Evolutionary conservation across 192 early-diverging fungal species (phyloP).

Genomic region (Coemansia reversa): DNA sequence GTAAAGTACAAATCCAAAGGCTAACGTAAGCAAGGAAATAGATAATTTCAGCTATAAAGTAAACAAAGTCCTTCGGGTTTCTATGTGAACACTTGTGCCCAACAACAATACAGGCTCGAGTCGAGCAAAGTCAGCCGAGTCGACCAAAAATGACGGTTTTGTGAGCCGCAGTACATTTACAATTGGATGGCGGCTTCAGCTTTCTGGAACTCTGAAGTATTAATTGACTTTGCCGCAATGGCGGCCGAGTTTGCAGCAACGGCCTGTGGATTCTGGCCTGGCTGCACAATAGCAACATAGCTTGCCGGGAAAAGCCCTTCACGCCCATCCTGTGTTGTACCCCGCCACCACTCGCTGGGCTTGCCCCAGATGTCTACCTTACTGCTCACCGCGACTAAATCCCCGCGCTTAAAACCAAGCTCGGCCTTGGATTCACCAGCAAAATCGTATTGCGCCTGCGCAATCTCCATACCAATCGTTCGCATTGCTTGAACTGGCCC

Average conservation of each 20-base stretch:
- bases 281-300: constrained; percentile 80
- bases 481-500: constrained; percentile 37
- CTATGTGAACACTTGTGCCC: neutral
- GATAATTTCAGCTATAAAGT: neutral
- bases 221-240: constrained; percentile 29
- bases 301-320: constrained; percentile 90
- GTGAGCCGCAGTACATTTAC: neutral
- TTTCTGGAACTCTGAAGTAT: constrained; percentile 29
- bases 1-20: neutral
- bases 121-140: neutral
- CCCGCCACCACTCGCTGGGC: constrained; percentile 90
- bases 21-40: neutral
- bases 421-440: constrained; percentile 70
- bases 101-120: neutral
- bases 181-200: constrained; percentile 2
- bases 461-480: constrained; percentile 74
- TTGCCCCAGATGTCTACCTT: constrained; percentile 77
- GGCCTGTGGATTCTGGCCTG: constrained; percentile 63
- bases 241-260: constrained; percentile 37
- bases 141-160: neutral
- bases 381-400: constrained; percentile 84
- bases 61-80: neutral
- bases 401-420: constrained; percentile 79
- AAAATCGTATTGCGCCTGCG: constrained; percentile 88
- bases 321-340: constrained; percentile 73